Conservation (phyloP, 1,284 basidiomycete genomes). For the Sphagnurus paluster region DNA sequence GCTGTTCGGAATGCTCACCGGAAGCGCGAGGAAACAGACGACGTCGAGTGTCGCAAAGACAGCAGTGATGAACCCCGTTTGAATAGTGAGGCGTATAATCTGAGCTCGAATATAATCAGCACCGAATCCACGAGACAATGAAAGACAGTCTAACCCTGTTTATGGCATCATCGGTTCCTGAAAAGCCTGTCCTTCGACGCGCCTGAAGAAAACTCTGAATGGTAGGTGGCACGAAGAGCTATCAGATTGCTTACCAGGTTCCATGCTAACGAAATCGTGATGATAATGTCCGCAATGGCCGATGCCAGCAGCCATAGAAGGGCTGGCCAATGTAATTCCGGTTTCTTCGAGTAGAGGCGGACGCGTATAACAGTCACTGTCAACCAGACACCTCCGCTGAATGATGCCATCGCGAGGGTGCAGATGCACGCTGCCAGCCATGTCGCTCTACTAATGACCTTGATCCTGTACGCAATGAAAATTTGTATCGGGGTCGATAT, state of each 20-base stretch:
- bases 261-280: conserved; percentile 30
- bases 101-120: not conserved
- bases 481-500: conserved; percentile 42
- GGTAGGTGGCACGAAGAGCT: not conserved
- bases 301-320: conserved; percentile 39
- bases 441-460: conserved; percentile 31
- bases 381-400: conserved; percentile 34
- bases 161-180: conserved; percentile 27
- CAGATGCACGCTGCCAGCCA: conserved; percentile 30
- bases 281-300: conserved; percentile 37
- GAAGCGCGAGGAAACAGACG: conserved; percentile 30
- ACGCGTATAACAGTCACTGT: conserved; percentile 24
- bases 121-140: not conserved
- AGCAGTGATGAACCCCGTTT: conserved; percentile 34
- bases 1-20: conserved; percentile 19
- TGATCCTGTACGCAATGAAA: conserved; percentile 43
- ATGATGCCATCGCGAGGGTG: conserved; percentile 29
- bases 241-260: conserved; percentile 25
- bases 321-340: conserved; percentile 33
- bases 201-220: conserved; percentile 14
- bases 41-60: conserved; percentile 30
- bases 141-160: conserved; percentile 22
- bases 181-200: conserved; percentile 27
- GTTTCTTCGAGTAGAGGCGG: conserved; percentile 29
- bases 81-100: conserved; percentile 29